Evolutionary conservation across 768 basidiomycete species (phyloP).

Genomic region (Suillus alpinus): DNA sequence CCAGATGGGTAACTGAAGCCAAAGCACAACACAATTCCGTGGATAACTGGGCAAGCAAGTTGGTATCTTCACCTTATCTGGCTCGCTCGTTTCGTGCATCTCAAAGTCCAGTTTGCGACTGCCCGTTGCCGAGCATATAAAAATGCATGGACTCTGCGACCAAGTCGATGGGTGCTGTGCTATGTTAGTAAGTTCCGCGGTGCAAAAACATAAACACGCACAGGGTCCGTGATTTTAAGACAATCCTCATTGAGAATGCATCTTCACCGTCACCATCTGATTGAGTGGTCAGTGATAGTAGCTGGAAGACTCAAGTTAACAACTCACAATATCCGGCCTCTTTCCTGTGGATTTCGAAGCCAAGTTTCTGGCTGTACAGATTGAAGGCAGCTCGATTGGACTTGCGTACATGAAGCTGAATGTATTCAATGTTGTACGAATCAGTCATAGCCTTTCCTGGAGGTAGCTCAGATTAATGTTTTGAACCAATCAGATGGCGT

Average conservation of each 20-base stretch:
- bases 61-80: neutral
- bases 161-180: neutral
- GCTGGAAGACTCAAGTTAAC: neutral
- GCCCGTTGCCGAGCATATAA: neutral
- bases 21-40: neutral
- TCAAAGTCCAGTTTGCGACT: neutral
- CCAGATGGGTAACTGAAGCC: neutral
- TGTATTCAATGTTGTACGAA: constrained; percentile 14
- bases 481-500: neutral
- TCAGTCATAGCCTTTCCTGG: constrained; percentile 25
- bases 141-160: neutral
- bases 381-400: constrained; percentile 24
- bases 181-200: neutral
- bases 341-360: constrained; percentile 15
- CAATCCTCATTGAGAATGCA: constrained; percentile 21
- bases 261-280: constrained; percentile 28
- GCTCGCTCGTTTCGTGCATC: neutral
- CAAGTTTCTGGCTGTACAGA: constrained; percentile 22
- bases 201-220: neutral
- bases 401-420: constrained; percentile 29
- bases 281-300: neutral
- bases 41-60: neutral
- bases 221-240: neutral
- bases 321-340: constrained; percentile 26
- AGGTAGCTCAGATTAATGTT: neutral